Base-by-base conservation (phyloP, 2,329 filamentous ascomycete species). In the Beauveria pseudobassiana region DNA sequence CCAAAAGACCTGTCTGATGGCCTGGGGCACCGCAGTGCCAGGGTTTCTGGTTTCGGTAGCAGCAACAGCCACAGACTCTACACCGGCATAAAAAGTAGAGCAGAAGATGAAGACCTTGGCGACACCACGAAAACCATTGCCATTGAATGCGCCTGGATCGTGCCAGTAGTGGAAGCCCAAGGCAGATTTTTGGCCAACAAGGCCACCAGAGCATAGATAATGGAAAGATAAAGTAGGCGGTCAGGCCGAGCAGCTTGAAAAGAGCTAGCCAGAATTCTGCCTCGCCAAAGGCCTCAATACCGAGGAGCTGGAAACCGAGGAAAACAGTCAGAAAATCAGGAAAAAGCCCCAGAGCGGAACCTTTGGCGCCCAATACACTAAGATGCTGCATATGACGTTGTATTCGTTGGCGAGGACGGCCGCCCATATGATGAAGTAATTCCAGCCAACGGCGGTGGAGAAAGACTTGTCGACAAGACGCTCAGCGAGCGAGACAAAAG, bases 251-350 rank as follows among this genome's bases (percentile, higher is more conserved):
- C 5, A 92, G 80, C 70, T 93, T 93, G 69, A 91, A 74, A 18
- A 88, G 79, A 0, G 88, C 87, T 62, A 92, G 82, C 87, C 88
- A 92, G 69, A 92, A 91, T 69, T 93, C 90, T 10, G 88, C 85
- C 70, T 93, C 89, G 16, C 89, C 89, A 70, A 91, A 93, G 3
- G 87, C 84, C 67, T 87, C 84, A 1, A 92, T 86, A 1, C 88
- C 88, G 1, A 91, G 76, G 40, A 91, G 78, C 68, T 91, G 89
- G 63, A 91, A 85, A 0, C 75, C 78, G 1, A 87, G 78, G 65
- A 92, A 89, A 0, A 85, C 74, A n/a, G 85, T 82, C 88, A 91
- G 66, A 91, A 86, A n/a, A 91, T 81, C 34, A 88, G 76, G 63
- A 91, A 90, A 69, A 80, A 92, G 63, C 78, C 87, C 87, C 77